Evolutionary conservation across 78 protist species (phyloP), one percentile per base, ranked within the genome.

Genomic region (Andalucia godoyi): DNA sequence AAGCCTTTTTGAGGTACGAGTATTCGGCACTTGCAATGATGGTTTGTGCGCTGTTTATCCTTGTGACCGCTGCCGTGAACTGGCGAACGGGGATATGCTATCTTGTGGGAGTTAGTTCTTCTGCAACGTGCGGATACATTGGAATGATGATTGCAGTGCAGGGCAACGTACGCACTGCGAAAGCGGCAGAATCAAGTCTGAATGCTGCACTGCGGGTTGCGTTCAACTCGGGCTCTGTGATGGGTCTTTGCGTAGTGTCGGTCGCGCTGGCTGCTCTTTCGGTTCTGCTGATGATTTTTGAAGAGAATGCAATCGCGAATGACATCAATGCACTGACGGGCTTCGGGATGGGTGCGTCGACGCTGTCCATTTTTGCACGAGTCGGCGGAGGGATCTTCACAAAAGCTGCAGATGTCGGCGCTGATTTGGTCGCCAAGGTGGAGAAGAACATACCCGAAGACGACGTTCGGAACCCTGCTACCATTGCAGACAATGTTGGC

Each of bases 361-460:
- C 72, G 59, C 78, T 79, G 23, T 85, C 90, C 8, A 72, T 85
- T 42, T 85, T 85, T 67, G 67, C 79, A 51, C 90, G 72, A 62
- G 40, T 79, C 46, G 84, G 86, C 34, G 90, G 90, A 12, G 90
- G 90, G 5, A 85, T 79, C 72, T 85, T 71, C 71, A 85, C 90
- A 13, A 85, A 85, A 76, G 90, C 85, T 0, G 90, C 90, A 0
- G 90, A 85, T 37, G 85, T 84, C 15, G 90, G 90, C n/a, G 80
- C 85, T 2, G 90, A 85, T 42, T 1, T 85, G 30, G 59, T 62
- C 27, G 90, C 86, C 34, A 85, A 85, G 69, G 70, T 79, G 52
- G 77, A 69, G 52, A 27, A 17, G 18, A 64, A 53, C 25, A 72
- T 85, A 23, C 90, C 85, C 29, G 90, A 85, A 42, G 90, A 85